Base-by-base conservation (phyloP, 495 filamentous ascomycete species). In the Glarea lozoyensis region DNA sequence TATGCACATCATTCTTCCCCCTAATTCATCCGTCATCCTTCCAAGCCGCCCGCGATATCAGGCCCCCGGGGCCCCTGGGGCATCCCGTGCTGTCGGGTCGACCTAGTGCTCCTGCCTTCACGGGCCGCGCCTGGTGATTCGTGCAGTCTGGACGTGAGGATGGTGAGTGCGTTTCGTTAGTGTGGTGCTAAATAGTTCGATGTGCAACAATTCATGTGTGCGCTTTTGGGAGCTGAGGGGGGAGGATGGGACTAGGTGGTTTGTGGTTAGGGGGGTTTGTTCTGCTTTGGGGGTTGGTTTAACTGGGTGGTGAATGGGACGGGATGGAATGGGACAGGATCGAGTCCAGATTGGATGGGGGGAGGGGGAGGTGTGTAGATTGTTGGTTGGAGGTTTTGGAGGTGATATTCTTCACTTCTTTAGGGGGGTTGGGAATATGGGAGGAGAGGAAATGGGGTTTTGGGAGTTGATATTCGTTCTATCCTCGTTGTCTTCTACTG, bases 191-290 rank as follows among this genome's bases (percentile, higher is more conserved):
- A 21, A n/a, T 20, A 9, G 17, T 19, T 19, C 35, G 35, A 37
- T 37, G 35, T 37, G 35, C 35, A 37, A 37, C 35, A 15, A 35
- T 11, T 11, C 17, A 35, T 35, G 7, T 35, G 32, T 35, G 25
- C 6, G 17, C 17, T 9, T 16, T 20, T 9, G 17, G 17, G 4
- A 19, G 4, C 6, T 19, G 35, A 6, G 10, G 17, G 5, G 10
- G 35, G 10, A 19, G 35, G 3, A 20, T 4, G 35, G n/a, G 32
- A 6, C 35, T 37, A 11, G 35, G 25, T 7, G n/a, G n/a, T n/a
- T n/a, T 29, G 25, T 29, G 25, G 7, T n/a, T 7, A 7, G 25
- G 25, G 25, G 7, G 25, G 25, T 29, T 29, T 7, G 7, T 29
- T 7, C 7, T 29, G 25, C 25, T 7, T 29, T 7, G 7, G 25